Evolutionary conservation across 75 land plant species (phyloP), one percentile per base, ranked within the genome.

Genomic region (Adiantum capillusveneris): DNA sequence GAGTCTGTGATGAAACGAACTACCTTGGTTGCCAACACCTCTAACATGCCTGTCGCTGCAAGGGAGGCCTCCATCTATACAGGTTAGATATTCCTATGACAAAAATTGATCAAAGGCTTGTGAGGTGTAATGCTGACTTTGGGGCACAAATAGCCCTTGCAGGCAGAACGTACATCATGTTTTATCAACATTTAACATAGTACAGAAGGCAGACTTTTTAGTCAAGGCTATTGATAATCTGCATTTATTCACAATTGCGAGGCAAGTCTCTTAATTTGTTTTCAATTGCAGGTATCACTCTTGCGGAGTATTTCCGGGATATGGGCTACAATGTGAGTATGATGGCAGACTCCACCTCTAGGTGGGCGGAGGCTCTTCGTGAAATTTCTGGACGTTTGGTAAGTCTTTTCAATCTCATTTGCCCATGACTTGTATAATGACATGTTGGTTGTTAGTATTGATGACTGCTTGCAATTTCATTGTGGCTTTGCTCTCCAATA

Each of bases 1-100:
- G 99, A 95, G 77, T 95, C 99, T 79, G 99, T 95, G 44, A 95
- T 95, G 99, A 95, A 95, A 79, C 82, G 99, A 9, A 95, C 99
- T 1, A 95, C 99, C 29, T 90, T 95, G 46, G 99, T 95, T 7
- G 99, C 99, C 31, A 95, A 95, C 63, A 95, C 99, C 19, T 95
- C 99, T n/a, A 95, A 95, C 63, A 95, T 95, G 99, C 99, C 99
- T 69, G 99, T 95, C 73, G 99, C 99, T 70, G 99, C 99, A 52
- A 77, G 99, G 67, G 99, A 95, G 65, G 99, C 99, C 39, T 95
- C 99, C 18, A 95, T 95, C 66, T 95, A 95, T 64, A 95, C 99
- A 67, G 99, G 99, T 95, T 13, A 16, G 53, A n/a, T n/a, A 16
- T 19, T 55, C 6, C 3, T 55, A 19, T 16, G 22, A 55, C 5